These are phyloP conservation scores for Giardia duodenalis DNA, from an alignment of 208 protist genomes.

Conservation along the genomic window DNA sequence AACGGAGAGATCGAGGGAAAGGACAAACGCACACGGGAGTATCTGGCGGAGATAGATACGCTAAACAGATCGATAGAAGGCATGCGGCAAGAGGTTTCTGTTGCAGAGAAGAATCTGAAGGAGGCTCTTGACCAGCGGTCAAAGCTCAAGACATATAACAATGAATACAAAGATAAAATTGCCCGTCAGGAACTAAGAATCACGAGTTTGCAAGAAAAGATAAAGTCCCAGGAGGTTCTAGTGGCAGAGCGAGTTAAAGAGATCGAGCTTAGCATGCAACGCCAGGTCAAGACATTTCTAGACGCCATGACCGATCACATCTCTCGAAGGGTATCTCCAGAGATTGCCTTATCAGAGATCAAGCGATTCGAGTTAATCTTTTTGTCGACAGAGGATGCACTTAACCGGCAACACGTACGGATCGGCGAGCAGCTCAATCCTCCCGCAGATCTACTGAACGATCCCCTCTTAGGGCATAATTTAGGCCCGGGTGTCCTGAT, in stretches of 20 bases:
- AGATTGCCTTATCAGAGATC: not conserved
- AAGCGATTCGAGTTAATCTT: not conserved
- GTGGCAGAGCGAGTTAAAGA: not conserved
- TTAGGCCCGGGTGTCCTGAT: too few relatives aligned
- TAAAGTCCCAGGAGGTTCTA: not conserved
- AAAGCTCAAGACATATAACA: not conserved
- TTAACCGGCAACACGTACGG: too few relatives aligned
- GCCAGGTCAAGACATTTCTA: not conserved
- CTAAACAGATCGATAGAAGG: not conserved
- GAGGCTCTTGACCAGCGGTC: not conserved
- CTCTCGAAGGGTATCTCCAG: not conserved
- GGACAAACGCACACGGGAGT: not conserved
- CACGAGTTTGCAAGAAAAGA: not conserved
- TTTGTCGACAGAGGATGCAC: not conserved
- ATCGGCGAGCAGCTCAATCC: too few relatives aligned
- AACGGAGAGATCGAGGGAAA: not conserved
- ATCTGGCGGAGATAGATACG: not conserved
- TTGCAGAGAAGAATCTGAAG: not conserved
- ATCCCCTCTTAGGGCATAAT: too few relatives aligned
- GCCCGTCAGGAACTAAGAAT: not conserved
- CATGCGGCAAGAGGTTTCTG: not conserved
- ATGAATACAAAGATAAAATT: not conserved
- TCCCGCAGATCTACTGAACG: too few relatives aligned
- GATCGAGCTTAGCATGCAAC: not conserved
- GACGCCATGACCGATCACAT: conserved; percentile 1